phyloP scores from a whole-genome alignment of 352 stramenopile species.

The Phytopythium vexans region DNA sequence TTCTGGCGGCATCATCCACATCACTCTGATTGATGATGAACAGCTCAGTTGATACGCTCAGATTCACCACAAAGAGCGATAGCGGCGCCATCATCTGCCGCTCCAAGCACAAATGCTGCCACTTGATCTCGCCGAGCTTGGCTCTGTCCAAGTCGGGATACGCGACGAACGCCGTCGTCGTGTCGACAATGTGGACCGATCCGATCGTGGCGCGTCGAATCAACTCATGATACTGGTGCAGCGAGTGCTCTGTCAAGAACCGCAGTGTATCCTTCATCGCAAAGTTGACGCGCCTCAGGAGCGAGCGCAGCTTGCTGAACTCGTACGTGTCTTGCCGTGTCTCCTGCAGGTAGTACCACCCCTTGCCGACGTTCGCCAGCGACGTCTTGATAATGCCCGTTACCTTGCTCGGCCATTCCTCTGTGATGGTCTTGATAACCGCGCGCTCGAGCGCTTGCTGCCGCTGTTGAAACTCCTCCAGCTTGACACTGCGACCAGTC shows the following conservation, averaged over 20 bases:
- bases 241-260: constrained; percentile 65
- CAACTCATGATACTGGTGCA: constrained; percentile 73
- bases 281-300: constrained; percentile 76
- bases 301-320: constrained; percentile 79
- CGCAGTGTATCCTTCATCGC: constrained; percentile 83
- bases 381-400: constrained; percentile 64
- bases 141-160: constrained; percentile 62
- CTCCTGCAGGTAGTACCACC: constrained; percentile 85
- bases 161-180: constrained; percentile 62
- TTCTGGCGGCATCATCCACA: constrained; percentile 43
- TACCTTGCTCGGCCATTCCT: constrained; percentile 80
- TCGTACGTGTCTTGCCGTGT: constrained; percentile 84
- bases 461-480: constrained; percentile 85
- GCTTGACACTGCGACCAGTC: constrained; percentile 61
- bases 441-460: constrained; percentile 69
- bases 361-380: constrained; percentile 75
- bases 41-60: constrained; percentile 67
- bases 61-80: constrained; percentile 70
- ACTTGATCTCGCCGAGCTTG: constrained; percentile 68
- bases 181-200: constrained; percentile 68
- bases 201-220: constrained; percentile 51
- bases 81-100: constrained; percentile 50
- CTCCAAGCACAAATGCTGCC: constrained; percentile 77
- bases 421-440: constrained; percentile 76
- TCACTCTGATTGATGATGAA: constrained; percentile 79